These are phyloP conservation scores for Zygnema circumcarinatum DNA, from an alignment of 139 green algal genomes.

Conservation along the genomic window DNA sequence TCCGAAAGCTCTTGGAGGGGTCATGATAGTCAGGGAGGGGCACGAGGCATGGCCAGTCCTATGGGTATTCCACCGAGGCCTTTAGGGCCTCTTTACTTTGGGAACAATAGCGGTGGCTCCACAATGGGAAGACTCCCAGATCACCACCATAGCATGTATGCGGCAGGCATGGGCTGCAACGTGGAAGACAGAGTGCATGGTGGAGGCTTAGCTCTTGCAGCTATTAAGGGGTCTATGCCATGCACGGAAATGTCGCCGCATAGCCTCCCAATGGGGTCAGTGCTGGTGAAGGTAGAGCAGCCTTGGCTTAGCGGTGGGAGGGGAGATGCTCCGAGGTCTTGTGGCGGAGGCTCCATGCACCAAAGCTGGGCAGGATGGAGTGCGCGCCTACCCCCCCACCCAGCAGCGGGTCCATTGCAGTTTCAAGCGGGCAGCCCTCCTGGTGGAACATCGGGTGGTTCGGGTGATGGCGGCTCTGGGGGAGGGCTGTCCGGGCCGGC, in stretches of 20 bases:
- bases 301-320: neutral
- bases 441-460: neutral
- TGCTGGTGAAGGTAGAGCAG: neutral
- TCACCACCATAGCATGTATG: neutral
- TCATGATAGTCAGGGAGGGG: slow-evolving; percentile 4
- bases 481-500: no score
- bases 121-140: slow-evolving; percentile 5
- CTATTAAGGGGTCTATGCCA: slow-evolving; percentile 8
- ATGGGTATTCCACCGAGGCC: neutral
- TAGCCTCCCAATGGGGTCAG: neutral
- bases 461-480: neutral
- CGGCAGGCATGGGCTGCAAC: neutral
- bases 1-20: slow-evolving; percentile 1
- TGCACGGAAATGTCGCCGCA: neutral
- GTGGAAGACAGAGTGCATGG: slow-evolving; percentile 39
- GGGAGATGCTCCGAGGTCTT: neutral
- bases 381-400: neutral
- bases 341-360: neutral
- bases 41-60: neutral
- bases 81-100: neutral
- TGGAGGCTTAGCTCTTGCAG: slow-evolving; percentile 30
- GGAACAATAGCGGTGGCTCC: neutral
- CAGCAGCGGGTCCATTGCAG: neutral
- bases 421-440: neutral
- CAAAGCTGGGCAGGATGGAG: neutral